Conservation (phyloP, 805 yeast species). For the Candida palmyrensis region DNA sequence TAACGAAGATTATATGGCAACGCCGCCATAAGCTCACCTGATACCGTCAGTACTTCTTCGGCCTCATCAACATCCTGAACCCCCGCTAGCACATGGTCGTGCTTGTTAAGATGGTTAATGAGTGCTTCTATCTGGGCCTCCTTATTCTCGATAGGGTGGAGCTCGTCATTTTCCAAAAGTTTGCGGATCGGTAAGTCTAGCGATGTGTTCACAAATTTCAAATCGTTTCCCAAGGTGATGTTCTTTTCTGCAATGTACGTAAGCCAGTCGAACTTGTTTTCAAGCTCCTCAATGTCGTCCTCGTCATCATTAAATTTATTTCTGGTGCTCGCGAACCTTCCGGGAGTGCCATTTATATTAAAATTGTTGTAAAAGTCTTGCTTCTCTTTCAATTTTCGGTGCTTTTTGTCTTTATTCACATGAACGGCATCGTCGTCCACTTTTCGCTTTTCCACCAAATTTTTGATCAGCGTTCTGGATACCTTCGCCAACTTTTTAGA, state of each 20-base stretch:
- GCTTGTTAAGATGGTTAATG: conserved; percentile 19
- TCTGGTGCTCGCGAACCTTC: no score
- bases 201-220: conserved; percentile 27
- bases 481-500: conserved; percentile 23
- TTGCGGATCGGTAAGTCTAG: conserved; percentile 21
- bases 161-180: conserved; percentile 22
- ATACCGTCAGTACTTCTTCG: conserved; percentile 3
- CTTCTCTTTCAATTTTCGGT: conserved; percentile 29
- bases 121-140: conserved; percentile 17
- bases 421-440: conserved; percentile 27
- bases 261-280: conserved; percentile 30
- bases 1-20: conserved; percentile 32
- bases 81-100: conserved; percentile 24
- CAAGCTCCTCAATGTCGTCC: conserved; percentile 13
- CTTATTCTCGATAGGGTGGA: conserved; percentile 21
- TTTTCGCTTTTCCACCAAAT: conserved; percentile 34
- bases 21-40: conserved; percentile 16
- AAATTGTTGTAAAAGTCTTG: conserved; percentile 37
- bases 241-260: conserved; percentile 33
- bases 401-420: conserved; percentile 27
- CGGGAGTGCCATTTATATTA: conserved; percentile 19
- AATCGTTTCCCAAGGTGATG: conserved; percentile 30
- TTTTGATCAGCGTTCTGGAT: conserved; percentile 24
- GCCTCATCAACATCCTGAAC: conserved; percentile 14
- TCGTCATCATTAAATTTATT: conserved; percentile 14